phyloP scores from a whole-genome alignment of 306 rosid genomes.

The Spatholobus suberectus region DNA sequence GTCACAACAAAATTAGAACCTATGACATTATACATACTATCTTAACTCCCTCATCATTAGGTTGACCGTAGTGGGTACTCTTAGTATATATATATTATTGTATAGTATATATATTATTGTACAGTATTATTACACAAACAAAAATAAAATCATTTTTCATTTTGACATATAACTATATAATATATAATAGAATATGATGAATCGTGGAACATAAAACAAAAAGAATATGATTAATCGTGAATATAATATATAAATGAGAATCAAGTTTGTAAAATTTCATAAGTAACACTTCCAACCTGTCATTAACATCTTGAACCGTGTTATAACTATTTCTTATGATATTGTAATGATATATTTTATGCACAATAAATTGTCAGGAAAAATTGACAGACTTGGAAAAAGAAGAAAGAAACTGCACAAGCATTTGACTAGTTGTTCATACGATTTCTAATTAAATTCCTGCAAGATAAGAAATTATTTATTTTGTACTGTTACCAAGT shows the following conservation, averaged over 20 bases:
- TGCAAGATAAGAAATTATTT: neutral
- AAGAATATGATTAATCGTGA: neutral
- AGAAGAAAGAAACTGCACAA: neutral
- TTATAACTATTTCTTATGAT: neutral
- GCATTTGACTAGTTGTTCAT: too few relatives aligned
- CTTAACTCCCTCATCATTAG: too few relatives aligned
- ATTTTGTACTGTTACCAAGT: neutral
- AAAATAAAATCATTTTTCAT: too few relatives aligned
- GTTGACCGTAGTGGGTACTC: too few relatives aligned
- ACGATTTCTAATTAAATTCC: neutral
- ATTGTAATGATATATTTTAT: neutral
- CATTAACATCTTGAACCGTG: neutral
- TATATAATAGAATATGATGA: neutral
- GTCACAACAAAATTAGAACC: too few relatives aligned
- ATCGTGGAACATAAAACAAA: neutral
- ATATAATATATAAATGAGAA: neutral
- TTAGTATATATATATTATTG: too few relatives aligned
- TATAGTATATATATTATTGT: neutral
- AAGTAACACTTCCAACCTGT: neutral
- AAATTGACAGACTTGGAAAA: too few relatives aligned
- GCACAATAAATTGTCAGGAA: neutral
- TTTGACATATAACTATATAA: neutral
- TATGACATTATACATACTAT: too few relatives aligned
- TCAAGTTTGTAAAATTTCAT: neutral
- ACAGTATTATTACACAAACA: neutral